A percentile compares a stretch with the other conserved stretches of the same genome.
phyloP scores from a whole-genome alignment of 805 yeast species.

The Candida adriatica region DNA sequence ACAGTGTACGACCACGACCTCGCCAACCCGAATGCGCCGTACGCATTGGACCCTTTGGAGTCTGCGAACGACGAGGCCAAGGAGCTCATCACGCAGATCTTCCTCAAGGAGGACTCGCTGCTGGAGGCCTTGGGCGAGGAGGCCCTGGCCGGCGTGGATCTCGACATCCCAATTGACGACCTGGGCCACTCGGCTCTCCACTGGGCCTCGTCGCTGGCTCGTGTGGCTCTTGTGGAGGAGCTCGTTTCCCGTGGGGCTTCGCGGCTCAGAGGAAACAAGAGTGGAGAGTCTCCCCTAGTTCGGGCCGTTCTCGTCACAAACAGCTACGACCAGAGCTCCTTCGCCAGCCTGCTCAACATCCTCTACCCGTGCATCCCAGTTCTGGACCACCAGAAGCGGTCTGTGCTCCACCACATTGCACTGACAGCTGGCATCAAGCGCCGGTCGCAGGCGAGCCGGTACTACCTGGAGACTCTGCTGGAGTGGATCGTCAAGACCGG shows the following conservation, averaged over 20 bases:
- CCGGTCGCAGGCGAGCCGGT: conserved; percentile 63
- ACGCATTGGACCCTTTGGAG: conserved; percentile 40
- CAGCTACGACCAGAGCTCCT: conserved; percentile 71
- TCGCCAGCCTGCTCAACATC: conserved; percentile 60
- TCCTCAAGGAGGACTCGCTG: conserved; percentile 36
- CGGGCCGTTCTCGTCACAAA: conserved; percentile 82
- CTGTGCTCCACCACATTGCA: conserved; percentile 83
- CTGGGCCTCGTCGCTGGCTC: conserved; percentile 92
- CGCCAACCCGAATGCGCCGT: conserved; percentile 40
- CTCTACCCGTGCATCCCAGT: conserved; percentile 68
- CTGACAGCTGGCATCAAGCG: conserved; percentile 73
- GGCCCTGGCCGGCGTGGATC: conserved; percentile 33
- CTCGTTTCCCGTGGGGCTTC: conserved; percentile 63
- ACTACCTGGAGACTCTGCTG: conserved; percentile 62
- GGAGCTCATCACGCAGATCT: conserved; percentile 43
- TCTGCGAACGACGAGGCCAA: conserved; percentile 28
- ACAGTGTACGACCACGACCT: conserved; percentile 32
- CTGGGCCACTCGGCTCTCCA: conserved; percentile 91
- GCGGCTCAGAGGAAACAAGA: conserved; percentile 66
- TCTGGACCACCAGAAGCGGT: conserved; percentile 63
- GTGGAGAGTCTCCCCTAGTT: conserved; percentile 83
- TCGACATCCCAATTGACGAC: conserved; percentile 88
- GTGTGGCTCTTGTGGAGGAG: conserved; percentile 59
- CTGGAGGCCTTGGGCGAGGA: conserved; percentile 25
- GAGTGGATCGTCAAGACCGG: conserved; percentile 72